Base-by-base conservation (phyloP, 208 protist genomes). In the Leishmania guyanensis region DNA sequence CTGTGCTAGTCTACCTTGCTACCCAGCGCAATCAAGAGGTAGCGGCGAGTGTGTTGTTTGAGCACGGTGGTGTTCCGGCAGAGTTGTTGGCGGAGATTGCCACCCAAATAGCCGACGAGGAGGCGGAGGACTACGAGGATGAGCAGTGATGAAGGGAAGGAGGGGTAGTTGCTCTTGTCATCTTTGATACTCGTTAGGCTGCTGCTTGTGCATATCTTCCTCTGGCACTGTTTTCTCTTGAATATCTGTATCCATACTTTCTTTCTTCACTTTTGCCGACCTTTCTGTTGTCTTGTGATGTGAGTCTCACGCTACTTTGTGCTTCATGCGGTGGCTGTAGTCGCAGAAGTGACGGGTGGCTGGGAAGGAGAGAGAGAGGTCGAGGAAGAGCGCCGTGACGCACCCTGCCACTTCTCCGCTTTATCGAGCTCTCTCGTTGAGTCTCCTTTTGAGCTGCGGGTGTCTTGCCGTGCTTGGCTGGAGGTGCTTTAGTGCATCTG, bases 1-100 rank as follows among this genome's bases (percentile, higher is more conserved):
- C 93, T 6, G 74, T 90, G 74, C 75, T 95, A 50, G 94, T 95
- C 9, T 97, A 96, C 77, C 75, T 93, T 51, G 90, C 89, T 0
- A 89, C 87, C 20, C 86, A 91, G 75, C 84, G 87, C 62, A 94
- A 94, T 73, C 88, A 96, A 56, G 92, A 97, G 74, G 77, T 93
- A 62, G 94, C 94, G 43, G 94, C 93, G 58, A 93, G 90, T 71
- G 76, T 97, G 33, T 87, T 97, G 77, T 91, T 96, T 43, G 90
- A 93, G 80, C 81, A 93, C 80, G 90, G 90, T 5, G 92, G 92
- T 33, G 82, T 93, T 5, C 90, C 90, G 2, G 74, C 82, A 22
- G 88, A 91, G 78, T 75, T 94, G 75, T 66, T 94, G 48, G 65
- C 70, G 10, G 77, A 78, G 77, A 87, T 91, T 65, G 76, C 84